Base-by-base conservation (phyloP, 2,329 filamentous ascomycete genomes). In the Fusarium buharicum region DNA sequence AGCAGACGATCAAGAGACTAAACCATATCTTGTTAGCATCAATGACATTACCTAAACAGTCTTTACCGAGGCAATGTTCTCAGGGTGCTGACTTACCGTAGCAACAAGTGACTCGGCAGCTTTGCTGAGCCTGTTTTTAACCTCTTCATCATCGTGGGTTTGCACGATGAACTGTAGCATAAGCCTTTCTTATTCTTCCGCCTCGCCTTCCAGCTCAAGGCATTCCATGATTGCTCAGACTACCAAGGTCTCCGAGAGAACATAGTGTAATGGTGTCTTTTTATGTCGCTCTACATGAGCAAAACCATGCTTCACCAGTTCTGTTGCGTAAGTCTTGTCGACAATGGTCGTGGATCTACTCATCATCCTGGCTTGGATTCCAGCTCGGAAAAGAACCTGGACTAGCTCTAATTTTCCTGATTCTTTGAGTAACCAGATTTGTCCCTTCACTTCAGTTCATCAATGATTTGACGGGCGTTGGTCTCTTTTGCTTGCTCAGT, bases 191-290 rank as follows among this genome's bases (percentile, higher is more conserved):
- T 37, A 47, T 14, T 47, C 31, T 14, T 47, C n/a, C n/a, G n/a
- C 18, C 14, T n/a, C 24, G 3, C 22, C 44, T 27, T 37, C 44
- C 12, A 30, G 17, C 8, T n/a, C n/a, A 7, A 36, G 31, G 6
- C 37, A 43, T 12, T 24, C 17, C 49, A 52, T 52, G 9, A 52
- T 46, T 22, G 31, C 39, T 13, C n/a, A 13, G 2, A 45, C 22
- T 11, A 34, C 49, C 18, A 38, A 28, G 11, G 39, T n/a, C 18
- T 46, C 49, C 3, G 20, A 9, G 4, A 51, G 11, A n/a, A n/a
- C 13, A 8, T 28, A 37, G 6, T 18, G 22, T 3, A 52, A 6
- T 11, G 13, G 16, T 3, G 34, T 10, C 14, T 18, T 31, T 16
- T 24, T 18, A 13, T n/a, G n/a, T n/a, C 16, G 6, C 6, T 38